Evolutionary conservation across 1,284 basidiomycete genomes (phyloP), one percentile per base, ranked within the genome.

Genomic region (Wallemia mellicola): DNA sequence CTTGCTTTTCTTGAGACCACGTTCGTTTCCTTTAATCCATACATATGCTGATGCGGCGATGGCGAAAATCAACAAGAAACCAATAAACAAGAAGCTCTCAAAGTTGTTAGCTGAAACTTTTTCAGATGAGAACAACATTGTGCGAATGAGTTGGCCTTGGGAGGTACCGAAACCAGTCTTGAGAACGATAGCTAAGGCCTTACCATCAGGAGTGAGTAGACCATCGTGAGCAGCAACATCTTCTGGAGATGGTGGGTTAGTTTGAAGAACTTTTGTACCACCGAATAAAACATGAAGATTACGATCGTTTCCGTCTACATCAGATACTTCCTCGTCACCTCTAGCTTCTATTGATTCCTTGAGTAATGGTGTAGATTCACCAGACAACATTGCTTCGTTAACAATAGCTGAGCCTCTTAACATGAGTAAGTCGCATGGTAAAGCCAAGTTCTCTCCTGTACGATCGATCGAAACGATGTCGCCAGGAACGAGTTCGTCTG

Each of bases 81-180:
- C 88, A 62, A 95, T 92, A 73, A 95, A 95, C 60, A 94, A 71
- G 79, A 94, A 94, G 1, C 80, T 82, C 68, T 95, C 91, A 61
- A 83, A 62, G 70, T 89, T 95, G 73, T 94, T 94, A 30, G 89
- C 91, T 14, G 86, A 86, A 24, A 95, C 81, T 19, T 86, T 82
- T 67, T 95, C 89, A 1, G 86, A 88, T 2, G 86, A 89, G 73
- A 94, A 95, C 63, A 95, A 88, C 89, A 95, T 95, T 0, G 89
- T 95, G 64, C 89, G 76, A 32, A 95, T 87, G 56, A 95, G 79
- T 70, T 92, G 86, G 59, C 91, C 89, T 70, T 95, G 91, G 1
- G 87, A 81, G 2, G 91, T 95, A 24, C 91, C 89, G 67, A 95
- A 95, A 2, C 91, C 89, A n/a, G 91, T 94, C 61, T 86, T 80